A percentile compares a stretch with the other conserved stretches of the same genome.
These are phyloP conservation scores for Cutaneotrichosporon daszewskae DNA, from an alignment of 1,284 basidiomycete genomes.

Conservation along the genomic window DNA sequence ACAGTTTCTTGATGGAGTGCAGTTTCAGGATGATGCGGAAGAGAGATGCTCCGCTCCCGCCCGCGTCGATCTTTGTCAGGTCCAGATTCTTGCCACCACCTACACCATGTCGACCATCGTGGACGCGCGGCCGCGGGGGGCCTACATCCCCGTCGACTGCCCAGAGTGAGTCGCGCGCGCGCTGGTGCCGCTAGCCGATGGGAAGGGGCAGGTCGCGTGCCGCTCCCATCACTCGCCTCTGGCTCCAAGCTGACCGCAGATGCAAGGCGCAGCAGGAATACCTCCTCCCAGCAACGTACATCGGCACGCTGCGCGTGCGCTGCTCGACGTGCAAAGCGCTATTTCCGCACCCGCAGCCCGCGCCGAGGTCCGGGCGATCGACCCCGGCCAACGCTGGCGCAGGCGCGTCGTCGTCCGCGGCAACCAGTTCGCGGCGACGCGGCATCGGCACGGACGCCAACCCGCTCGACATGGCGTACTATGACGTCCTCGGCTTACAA, in stretches of 20 bases:
- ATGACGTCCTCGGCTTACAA: slow-evolving; percentile 52
- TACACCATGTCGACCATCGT: slow-evolving; percentile 43
- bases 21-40: no score
- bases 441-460: slow-evolving; percentile 73
- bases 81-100: no score
- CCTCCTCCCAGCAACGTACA: slow-evolving; percentile 60
- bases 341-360: slow-evolving; percentile 38
- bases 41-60: no score
- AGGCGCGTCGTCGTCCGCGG: slow-evolving; percentile 1
- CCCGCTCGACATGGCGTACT: slow-evolving; percentile 83
- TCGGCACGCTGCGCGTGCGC: slow-evolving; percentile 61
- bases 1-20: no score
- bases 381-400: neutral
- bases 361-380: neutral
- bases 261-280: slow-evolving; percentile 69
- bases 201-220: no score
- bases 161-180: slow-evolving; percentile 38
- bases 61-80: no score
- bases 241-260: slow-evolving; percentile 13
- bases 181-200: neutral
- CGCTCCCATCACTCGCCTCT: neutral
- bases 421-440: slow-evolving; percentile 54
- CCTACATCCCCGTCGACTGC: slow-evolving; percentile 41
- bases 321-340: slow-evolving; percentile 56
- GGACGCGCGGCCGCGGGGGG: slow-evolving; percentile 42